These are phyloP conservation scores for Fusarium fujikuroi DNA, from an alignment of 2,329 filamentous ascomycete genomes.

Conservation along the genomic window DNA sequence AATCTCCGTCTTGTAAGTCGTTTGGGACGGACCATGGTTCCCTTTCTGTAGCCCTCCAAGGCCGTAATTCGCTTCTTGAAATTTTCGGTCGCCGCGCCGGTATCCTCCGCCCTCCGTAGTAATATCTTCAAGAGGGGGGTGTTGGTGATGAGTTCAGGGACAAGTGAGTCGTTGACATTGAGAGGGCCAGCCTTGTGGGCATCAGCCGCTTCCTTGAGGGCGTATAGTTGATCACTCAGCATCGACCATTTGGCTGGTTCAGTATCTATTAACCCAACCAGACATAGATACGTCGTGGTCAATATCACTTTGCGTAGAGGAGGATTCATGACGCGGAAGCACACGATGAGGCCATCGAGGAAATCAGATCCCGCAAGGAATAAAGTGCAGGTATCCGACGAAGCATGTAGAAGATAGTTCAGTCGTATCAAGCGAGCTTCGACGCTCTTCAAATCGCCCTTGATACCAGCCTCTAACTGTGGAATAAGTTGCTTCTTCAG, in stretches of 20 bases:
- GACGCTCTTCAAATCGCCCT: slow-evolving; percentile 63
- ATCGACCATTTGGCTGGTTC: slow-evolving; percentile 76
- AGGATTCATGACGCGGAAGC: slow-evolving; percentile 72
- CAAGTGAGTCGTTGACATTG: slow-evolving; percentile 75
- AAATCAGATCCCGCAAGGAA: slow-evolving; percentile 90
- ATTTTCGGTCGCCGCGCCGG: slow-evolving; percentile 62
- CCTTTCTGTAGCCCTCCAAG: slow-evolving; percentile 70
- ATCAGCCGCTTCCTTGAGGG: slow-evolving; percentile 77
- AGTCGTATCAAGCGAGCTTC: slow-evolving; percentile 66
- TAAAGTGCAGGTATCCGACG: slow-evolving; percentile 65
- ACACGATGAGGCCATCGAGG: slow-evolving; percentile 76
- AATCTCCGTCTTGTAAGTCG: slow-evolving; percentile 64
- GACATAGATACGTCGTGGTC: slow-evolving; percentile 78
- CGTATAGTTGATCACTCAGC: slow-evolving; percentile 85
- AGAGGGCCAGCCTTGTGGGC: slow-evolving; percentile 66
- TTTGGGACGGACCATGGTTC: slow-evolving; percentile 62
- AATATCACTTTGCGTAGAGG: slow-evolving; percentile 74
- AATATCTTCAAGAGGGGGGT: slow-evolving; percentile 79
- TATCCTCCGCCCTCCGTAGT: slow-evolving; percentile 61
- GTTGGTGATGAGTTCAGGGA: slow-evolving; percentile 82
- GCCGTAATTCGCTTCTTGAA: slow-evolving; percentile 69
- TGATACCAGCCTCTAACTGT: slow-evolving; percentile 70
- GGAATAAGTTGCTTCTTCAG: slow-evolving; percentile 72
- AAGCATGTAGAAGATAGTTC: slow-evolving; percentile 72
- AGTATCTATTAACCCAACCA: slow-evolving; percentile 75